A percentile compares a stretch with the other conserved stretches of the same genome.
phyloP scores from a whole-genome alignment of 306 rosid species.

The Alnus glutinosa region DNA sequence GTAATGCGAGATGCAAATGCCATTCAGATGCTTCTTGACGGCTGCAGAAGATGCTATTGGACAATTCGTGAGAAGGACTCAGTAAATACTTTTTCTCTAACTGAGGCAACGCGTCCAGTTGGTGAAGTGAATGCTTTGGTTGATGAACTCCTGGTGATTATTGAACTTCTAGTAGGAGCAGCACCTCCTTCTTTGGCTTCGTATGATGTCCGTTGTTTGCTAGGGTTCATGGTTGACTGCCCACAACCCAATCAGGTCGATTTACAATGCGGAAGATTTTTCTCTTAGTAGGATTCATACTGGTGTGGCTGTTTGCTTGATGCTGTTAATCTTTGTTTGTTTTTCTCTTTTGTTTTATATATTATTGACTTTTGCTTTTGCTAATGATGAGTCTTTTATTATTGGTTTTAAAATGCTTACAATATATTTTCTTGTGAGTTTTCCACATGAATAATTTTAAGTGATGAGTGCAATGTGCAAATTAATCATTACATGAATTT shows the following conservation, averaged over 20 bases:
- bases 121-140: constrained; percentile 99
- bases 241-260: constrained; percentile 93
- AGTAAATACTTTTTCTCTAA: constrained; percentile 65
- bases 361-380: background rate
- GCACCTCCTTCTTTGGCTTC: constrained; percentile 77
- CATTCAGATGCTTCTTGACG: constrained; percentile 94
- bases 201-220: constrained; percentile 76
- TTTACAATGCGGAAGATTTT: constrained; percentile 24
- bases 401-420: background rate
- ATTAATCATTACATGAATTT: background rate
- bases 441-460: background rate
- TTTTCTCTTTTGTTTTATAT: background rate
- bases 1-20: constrained; percentile 98
- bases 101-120: constrained; percentile 66
- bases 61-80: constrained; percentile 80
- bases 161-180: constrained; percentile 86
- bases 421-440: background rate
- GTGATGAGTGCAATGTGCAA: background rate
- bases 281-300: constrained; percentile 5
- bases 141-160: constrained; percentile 87
- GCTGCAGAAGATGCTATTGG: constrained; percentile 97
- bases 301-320: constrained; percentile 11
- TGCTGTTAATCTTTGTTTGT: background rate
- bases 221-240: constrained; percentile 88
- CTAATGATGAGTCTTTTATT: background rate